Percentiles rank a stretch among this genome's conserved stretches.
phyloP scores from a whole-genome alignment of 2,329 filamentous ascomycete genomes.

The Lecanoromycetidae sp. region DNA sequence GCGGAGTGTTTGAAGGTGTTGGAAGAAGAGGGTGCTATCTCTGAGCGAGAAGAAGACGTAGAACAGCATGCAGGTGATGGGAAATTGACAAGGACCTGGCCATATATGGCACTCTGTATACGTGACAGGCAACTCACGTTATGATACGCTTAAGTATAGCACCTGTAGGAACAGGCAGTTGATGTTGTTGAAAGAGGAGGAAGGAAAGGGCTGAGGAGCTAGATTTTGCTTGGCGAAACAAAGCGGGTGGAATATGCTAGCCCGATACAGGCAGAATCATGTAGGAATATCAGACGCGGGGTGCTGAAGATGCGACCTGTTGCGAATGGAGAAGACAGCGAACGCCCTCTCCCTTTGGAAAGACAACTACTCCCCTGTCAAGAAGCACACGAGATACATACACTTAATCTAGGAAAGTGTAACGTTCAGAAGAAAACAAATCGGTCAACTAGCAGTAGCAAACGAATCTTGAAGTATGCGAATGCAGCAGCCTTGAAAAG shows the following conservation, averaged over 20 bases:
- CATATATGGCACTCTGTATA: slow-evolving; percentile 9
- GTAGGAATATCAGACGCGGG: neutral
- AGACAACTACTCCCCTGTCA: too few relatives aligned
- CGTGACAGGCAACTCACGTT: slow-evolving; percentile 19
- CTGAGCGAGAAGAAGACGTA: slow-evolving; percentile 10
- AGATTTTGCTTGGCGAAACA: slow-evolving; percentile 5
- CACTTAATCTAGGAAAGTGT: too few relatives aligned
- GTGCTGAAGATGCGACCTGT: too few relatives aligned
- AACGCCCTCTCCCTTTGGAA: too few relatives aligned
- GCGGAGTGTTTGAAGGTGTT: slow-evolving; percentile 4
- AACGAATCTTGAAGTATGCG: too few relatives aligned
- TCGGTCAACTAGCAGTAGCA: too few relatives aligned
- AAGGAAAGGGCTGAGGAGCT: slow-evolving; percentile 3
- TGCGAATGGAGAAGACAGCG: too few relatives aligned
- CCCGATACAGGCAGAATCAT: neutral
- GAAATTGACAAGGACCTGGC: slow-evolving; percentile 9
- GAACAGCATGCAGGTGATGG: slow-evolving; percentile 4
- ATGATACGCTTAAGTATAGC: slow-evolving; percentile 5
- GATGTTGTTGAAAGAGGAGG: slow-evolving; percentile 8
- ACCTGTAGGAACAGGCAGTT: slow-evolving; percentile 1
- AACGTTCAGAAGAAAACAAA: too few relatives aligned
- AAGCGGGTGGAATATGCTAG: neutral
- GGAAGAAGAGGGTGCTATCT: slow-evolving; percentile 8
- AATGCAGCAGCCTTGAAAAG: too few relatives aligned
- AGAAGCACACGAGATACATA: too few relatives aligned